Percentiles rank a stretch among this genome's conserved stretches.
These are phyloP conservation scores for Phlegmacium glaucopus DNA, from an alignment of 768 basidiomycete species.

Conservation along the genomic window DNA sequence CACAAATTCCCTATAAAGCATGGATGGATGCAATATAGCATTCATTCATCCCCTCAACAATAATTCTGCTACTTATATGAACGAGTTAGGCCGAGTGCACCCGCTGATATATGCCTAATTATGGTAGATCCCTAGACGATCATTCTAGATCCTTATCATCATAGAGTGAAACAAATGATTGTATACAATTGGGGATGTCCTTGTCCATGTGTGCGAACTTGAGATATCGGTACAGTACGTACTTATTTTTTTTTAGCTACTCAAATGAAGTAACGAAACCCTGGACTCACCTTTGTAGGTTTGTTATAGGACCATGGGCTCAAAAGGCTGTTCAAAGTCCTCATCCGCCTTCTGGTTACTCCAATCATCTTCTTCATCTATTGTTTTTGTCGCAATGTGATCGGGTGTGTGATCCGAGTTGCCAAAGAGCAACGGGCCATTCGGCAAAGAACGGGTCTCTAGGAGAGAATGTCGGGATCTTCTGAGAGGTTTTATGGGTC, in stretches of 20 bases:
- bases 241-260: too few species aligned
- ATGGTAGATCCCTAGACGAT: too few species aligned
- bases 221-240: too few species aligned
- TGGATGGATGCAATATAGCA: too few species aligned
- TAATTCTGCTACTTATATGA: too few species aligned
- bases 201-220: too few species aligned
- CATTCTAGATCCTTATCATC: neutral
- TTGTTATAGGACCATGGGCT: constrained; percentile 20
- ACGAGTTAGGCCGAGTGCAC: too few species aligned
- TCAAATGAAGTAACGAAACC: too few species aligned
- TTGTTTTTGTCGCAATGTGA: constrained; percentile 8
- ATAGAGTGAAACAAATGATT: neutral
- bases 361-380: constrained; percentile 44
- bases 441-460: constrained; percentile 37
- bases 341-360: constrained; percentile 23
- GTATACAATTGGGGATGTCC: neutral
- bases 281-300: neutral
- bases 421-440: constrained; percentile 17
- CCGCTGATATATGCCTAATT: too few species aligned
- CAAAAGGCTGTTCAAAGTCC: constrained; percentile 18
- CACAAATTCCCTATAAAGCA: too few species aligned
- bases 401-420: neutral
- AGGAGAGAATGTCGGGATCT: constrained; percentile 29
- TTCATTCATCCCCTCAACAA: too few species aligned
- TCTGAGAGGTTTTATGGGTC: constrained; percentile 40